A percentile compares a stretch with the other conserved stretches of the same genome.
These are phyloP conservation scores for Paramecium sexaurelia DNA, from an alignment of 73 alveolate species.

Conservation along the genomic window DNA sequence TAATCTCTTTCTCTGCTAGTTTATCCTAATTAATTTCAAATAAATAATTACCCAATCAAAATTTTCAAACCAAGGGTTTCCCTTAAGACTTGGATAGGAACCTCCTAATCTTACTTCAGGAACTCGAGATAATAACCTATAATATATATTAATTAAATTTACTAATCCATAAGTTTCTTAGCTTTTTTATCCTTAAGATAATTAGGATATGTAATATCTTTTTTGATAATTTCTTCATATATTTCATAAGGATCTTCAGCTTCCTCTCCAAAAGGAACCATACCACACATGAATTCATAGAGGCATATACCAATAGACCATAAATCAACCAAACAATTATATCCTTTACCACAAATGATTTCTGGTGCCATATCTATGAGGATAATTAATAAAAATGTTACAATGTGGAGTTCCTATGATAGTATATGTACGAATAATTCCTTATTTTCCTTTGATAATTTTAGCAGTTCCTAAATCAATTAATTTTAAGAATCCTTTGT, in stretches of 20 bases:
- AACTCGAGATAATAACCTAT: conserved; percentile 69
- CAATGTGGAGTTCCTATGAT: conserved; percentile 79
- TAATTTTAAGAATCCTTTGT: conserved; percentile 72
- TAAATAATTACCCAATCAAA: conserved; percentile 69
- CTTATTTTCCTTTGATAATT: conserved; percentile 69
- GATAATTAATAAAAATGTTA: not conserved
- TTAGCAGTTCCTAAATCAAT: conserved; percentile 81
- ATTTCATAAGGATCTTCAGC: conserved; percentile 79
- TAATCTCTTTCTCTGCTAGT: conserved; percentile 58
- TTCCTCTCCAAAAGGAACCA: conserved; percentile 85
- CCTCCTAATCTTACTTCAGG: conserved; percentile 75
- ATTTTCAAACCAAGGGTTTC: conserved; percentile 76
- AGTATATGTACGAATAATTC: conserved; percentile 70
- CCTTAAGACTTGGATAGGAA: conserved; percentile 65
- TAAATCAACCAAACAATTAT: conserved; percentile 76
- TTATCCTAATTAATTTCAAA: conserved; percentile 7
- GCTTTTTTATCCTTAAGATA: conserved; percentile 74
- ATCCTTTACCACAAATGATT: conserved; percentile 82
- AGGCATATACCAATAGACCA: conserved; percentile 83
- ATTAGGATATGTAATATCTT: conserved; percentile 76
- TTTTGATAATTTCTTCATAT: conserved; percentile 75
- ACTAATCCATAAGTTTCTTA: conserved; percentile 73
- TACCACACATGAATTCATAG: conserved; percentile 80
- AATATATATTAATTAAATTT: not conserved
- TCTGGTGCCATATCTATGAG: conserved; percentile 75